Conservation (phyloP, 73 alveolate species). For the Paramecium tetraurelia region DNA sequence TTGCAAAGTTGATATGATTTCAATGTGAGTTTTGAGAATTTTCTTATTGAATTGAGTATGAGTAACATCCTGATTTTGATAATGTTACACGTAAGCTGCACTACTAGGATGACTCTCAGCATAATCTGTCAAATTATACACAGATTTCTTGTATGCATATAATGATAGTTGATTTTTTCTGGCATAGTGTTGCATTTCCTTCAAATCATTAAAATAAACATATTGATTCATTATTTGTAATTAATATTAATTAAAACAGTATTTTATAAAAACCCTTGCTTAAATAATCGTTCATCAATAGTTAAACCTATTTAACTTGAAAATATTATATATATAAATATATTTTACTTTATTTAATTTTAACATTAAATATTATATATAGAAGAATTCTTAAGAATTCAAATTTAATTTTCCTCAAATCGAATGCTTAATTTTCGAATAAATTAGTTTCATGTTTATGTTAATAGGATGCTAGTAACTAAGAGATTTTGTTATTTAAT, state of each 20-base stretch:
- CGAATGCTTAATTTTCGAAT: background rate
- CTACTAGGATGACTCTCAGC: conserved; percentile 22
- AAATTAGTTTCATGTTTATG: too few relatives aligned
- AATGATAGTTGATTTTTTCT: background rate
- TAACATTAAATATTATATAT: too few relatives aligned
- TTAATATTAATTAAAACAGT: background rate
- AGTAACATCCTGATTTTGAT: background rate
- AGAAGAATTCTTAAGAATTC: background rate
- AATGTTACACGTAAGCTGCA: background rate
- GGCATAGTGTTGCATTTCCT: conserved; percentile 10
- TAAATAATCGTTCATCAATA: background rate
- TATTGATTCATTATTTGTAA: background rate
- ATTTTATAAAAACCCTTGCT: background rate
- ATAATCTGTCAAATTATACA: background rate
- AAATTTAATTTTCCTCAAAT: background rate
- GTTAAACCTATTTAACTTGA: background rate
- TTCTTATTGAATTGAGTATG: background rate
- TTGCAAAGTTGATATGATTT: background rate
- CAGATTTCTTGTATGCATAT: background rate
- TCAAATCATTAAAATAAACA: background rate
- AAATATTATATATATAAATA: too few relatives aligned
- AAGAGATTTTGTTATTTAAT: background rate
- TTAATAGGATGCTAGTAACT: background rate
- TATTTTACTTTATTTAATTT: too few relatives aligned
- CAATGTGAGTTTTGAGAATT: background rate